Evolutionary conservation across 148 eudicot genomes (phyloP).

Genomic region (Chenopodium suecicum): DNA sequence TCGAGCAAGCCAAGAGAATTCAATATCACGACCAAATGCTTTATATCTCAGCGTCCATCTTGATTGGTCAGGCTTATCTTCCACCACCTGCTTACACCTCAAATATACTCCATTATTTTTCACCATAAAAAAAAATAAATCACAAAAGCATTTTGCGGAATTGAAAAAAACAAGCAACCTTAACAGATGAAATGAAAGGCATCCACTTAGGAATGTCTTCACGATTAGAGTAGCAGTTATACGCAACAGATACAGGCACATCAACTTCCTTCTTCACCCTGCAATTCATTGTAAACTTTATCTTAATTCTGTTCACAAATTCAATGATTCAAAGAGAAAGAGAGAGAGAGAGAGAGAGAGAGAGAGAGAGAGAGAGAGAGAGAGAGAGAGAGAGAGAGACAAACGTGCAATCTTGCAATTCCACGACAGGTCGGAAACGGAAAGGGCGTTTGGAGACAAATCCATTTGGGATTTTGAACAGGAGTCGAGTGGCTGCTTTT

Average conservation of each 20-base stretch:
- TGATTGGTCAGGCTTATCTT: slow-evolving; percentile 85
- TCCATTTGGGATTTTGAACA: slow-evolving; percentile 23
- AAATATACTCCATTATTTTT: no score
- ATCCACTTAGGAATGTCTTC: slow-evolving; percentile 92
- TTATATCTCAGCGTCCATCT: slow-evolving; percentile 81
- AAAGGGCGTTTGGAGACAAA: slow-evolving; percentile 1
- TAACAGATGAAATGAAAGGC: slow-evolving; percentile 90
- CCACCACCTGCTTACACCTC: slow-evolving; percentile 42
- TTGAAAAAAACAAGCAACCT: slow-evolving; percentile 36
- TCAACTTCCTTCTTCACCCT: slow-evolving; percentile 77
- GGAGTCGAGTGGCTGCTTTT: slow-evolving; percentile 11
- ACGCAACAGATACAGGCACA: slow-evolving; percentile 84
- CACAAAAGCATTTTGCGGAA: no score
- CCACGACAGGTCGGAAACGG: slow-evolving; percentile 6
- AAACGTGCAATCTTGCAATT: slow-evolving; percentile 26
- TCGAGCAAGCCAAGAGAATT: slow-evolving; percentile 97
- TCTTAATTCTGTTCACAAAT: no score
- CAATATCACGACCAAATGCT: slow-evolving; percentile 87
- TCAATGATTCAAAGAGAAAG: not conserved
- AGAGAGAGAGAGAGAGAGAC: slow-evolving; percentile 5
- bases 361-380: slow-evolving; percentile 2
- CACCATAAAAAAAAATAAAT: no score
- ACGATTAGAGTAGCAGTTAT: slow-evolving; percentile 76
- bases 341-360: not conserved
- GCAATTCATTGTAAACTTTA: slow-evolving; percentile 2